Evolutionary conservation across 139 green algal genomes (phyloP).

Genomic region (Chlorella sp.): DNA sequence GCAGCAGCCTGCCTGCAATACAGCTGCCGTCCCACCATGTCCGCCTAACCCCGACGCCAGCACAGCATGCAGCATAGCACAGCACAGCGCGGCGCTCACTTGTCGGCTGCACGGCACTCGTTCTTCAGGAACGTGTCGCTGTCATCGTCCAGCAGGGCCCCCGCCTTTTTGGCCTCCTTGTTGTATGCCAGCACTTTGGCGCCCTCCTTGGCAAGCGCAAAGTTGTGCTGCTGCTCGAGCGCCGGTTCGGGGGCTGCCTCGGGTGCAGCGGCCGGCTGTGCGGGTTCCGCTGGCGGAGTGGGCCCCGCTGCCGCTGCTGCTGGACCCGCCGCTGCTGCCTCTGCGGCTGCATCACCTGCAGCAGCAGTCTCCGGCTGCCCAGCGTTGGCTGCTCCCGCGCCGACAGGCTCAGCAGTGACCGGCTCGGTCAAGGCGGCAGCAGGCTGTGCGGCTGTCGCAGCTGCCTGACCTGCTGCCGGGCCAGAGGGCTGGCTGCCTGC

Average conservation of each 20-base stretch:
- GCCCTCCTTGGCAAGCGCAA: slow-evolving; percentile 36
- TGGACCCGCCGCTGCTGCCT: neutral
- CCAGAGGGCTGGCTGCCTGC: neutral
- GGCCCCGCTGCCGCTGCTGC: too few relatives aligned
- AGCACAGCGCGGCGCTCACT: slow-evolving; percentile 60
- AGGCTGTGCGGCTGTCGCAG: too few relatives aligned
- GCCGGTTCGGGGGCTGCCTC: neutral
- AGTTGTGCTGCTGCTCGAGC: slow-evolving; percentile 28
- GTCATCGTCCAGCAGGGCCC: slow-evolving; percentile 79
- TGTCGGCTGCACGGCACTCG: slow-evolving; percentile 67
- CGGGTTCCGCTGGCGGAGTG: too few relatives aligned
- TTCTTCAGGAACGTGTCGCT: slow-evolving; percentile 88
- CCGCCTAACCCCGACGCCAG: too few relatives aligned
- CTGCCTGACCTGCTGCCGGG: neutral
- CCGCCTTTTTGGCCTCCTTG: slow-evolving; percentile 71
- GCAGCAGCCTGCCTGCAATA: too few relatives aligned
- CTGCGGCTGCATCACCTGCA: too few relatives aligned
- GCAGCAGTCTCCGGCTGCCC: too few relatives aligned
- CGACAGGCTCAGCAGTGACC: neutral
- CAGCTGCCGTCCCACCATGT: too few relatives aligned
- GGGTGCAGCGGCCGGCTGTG: too few relatives aligned
- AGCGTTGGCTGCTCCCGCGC: too few relatives aligned
- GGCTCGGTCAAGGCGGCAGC: neutral
- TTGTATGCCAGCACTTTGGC: slow-evolving; percentile 83
- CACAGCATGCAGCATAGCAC: too few relatives aligned